Evolutionary conservation across 2,329 filamentous ascomycete genomes (phyloP).

Genomic region (Scopulariopsis brevicaulis): DNA sequence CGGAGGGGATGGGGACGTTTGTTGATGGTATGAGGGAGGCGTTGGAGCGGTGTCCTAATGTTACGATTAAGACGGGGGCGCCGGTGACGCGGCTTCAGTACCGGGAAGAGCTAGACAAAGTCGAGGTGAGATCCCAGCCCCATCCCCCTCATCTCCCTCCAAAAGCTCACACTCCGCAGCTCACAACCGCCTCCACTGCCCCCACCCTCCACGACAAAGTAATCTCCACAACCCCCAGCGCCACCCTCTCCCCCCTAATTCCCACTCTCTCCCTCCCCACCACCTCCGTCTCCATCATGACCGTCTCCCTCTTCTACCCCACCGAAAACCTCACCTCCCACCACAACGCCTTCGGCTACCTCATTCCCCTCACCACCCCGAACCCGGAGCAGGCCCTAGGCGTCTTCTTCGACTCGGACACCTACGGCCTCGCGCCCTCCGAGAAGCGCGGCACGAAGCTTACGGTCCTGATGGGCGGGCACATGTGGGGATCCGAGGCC

Average conservation of each 20-base stretch:
- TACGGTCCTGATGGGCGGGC: constrained; percentile 89
- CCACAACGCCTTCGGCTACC: constrained; percentile 74
- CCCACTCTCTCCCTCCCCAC: constrained; percentile 33
- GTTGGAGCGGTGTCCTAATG: constrained; percentile 42
- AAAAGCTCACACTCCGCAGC: constrained; percentile 9
- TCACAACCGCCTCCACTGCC: not conserved
- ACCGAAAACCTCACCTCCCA: constrained; percentile 48
- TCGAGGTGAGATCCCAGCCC: constrained; percentile 25
- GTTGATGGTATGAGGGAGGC: constrained; percentile 38
- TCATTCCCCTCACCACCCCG: constrained; percentile 69
- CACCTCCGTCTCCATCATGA: constrained; percentile 72
- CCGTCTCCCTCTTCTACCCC: constrained; percentile 80
- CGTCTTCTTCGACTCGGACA: constrained; percentile 81
- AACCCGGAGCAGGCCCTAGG: constrained; percentile 80
- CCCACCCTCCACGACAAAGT: constrained; percentile 37
- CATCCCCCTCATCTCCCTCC: not conserved
- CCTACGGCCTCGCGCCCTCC: constrained; percentile 35
- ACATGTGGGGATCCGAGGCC: constrained; percentile 55
- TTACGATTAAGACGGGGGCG: constrained; percentile 41
- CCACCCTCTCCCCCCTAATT: constrained; percentile 20
- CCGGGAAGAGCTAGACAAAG: constrained; percentile 19
- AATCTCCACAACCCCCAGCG: constrained; percentile 51
- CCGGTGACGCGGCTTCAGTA: constrained; percentile 35
- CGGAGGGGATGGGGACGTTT: constrained; percentile 52
- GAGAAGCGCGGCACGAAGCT: constrained; percentile 63